Percentiles rank a stretch among this genome's conserved stretches.
Evolutionary conservation across 768 basidiomycete genomes (phyloP).

Genomic region (Tephrocybe rancida): DNA sequence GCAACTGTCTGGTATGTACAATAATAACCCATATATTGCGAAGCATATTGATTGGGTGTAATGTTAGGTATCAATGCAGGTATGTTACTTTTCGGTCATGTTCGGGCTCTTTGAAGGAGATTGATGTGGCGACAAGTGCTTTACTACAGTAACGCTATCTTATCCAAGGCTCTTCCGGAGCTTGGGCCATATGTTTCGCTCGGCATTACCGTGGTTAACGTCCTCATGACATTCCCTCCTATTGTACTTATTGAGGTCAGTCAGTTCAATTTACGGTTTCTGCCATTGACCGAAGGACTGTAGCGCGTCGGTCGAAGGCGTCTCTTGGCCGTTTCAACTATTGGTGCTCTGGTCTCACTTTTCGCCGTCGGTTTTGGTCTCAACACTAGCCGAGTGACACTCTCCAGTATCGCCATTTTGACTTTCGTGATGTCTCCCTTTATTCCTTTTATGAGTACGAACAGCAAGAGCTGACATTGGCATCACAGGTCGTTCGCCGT

Average conservation of each 20-base stretch:
- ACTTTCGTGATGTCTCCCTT: conserved; percentile 72
- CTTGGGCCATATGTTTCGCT: conserved; percentile 82
- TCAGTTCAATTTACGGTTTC: conserved; percentile 9
- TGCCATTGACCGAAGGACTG: neutral
- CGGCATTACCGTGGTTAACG: conserved; percentile 84
- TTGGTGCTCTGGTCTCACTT: conserved; percentile 68
- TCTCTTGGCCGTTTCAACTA: conserved; percentile 67
- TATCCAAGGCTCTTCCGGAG: conserved; percentile 77
- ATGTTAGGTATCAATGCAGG: conserved; percentile 74
- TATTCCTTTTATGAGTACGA: neutral
- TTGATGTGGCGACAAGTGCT: conserved; percentile 53
- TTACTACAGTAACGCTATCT: conserved; percentile 90
- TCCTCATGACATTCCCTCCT: conserved; percentile 82
- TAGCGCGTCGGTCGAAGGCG: conserved; percentile 76
- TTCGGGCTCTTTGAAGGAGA: neutral
- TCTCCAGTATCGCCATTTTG: conserved; percentile 76
- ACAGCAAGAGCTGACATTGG: neutral
- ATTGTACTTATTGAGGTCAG: conserved; percentile 84
- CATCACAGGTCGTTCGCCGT: conserved; percentile 75
- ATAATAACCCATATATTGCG: neutral
- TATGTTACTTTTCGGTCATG: conserved; percentile 19
- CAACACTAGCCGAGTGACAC: conserved; percentile 54
- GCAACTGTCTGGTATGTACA: conserved; percentile 69
- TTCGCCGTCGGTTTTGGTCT: conserved; percentile 71
- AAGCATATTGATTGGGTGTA: conserved; percentile 8